phyloP scores from a whole-genome alignment of 495 filamentous ascomycete genomes.

The Rhizodiscina lignyota region DNA sequence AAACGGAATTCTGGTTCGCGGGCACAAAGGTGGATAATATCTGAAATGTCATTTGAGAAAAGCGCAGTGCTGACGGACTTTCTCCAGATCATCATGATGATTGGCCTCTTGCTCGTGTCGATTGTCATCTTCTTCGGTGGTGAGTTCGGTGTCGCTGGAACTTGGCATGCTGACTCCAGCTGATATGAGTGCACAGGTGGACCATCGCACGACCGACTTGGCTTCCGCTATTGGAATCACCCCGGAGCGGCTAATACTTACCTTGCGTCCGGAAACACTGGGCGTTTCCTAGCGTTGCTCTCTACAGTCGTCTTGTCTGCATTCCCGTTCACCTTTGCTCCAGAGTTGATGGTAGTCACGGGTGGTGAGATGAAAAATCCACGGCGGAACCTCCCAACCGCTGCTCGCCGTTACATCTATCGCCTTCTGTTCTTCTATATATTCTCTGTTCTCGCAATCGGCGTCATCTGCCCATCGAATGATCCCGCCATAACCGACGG shows the following conservation, averaged over 20 bases:
- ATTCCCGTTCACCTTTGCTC: conserved; percentile 39
- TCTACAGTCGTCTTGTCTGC: conserved; percentile 28
- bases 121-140: conserved; percentile 50
- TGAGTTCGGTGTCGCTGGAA: too few relatives aligned
- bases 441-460: conserved; percentile 37
- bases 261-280: conserved; percentile 29
- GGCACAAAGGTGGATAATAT: conserved; percentile 45
- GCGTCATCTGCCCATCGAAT: conserved; percentile 38
- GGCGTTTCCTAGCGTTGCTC: conserved; percentile 25
- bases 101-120: conserved; percentile 49
- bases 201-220: conserved; percentile 27
- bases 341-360: conserved; percentile 38
- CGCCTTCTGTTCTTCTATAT: conserved; percentile 43
- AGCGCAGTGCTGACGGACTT: too few relatives aligned
- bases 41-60: too few relatives aligned
- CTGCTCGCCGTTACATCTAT: conserved; percentile 31
- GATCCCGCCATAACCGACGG: conserved; percentile 32
- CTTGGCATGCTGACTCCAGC: too few relatives aligned
- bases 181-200: too few relatives aligned
- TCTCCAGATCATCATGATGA: conserved; percentile 45
- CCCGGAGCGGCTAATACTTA: conserved; percentile 23
- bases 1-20: conserved; percentile 44
- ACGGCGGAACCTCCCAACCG: conserved; percentile 31
- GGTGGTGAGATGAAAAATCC: conserved; percentile 28
- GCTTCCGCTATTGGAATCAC: conserved; percentile 23